Conservation (phyloP, 495 filamentous ascomycete genomes). For the Lichenothelia convexa region DNA sequence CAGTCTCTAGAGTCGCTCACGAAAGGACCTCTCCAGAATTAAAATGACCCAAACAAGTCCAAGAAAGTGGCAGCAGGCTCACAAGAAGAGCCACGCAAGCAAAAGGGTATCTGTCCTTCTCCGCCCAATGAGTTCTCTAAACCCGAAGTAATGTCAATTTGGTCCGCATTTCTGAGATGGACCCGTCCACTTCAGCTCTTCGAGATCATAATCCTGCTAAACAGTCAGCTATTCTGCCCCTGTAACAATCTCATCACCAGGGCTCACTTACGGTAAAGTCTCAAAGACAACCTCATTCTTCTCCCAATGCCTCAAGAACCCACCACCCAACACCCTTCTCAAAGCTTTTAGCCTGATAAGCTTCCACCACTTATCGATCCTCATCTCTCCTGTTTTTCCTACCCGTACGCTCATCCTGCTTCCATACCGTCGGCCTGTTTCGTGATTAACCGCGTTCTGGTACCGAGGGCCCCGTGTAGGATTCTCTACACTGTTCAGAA, state of each 20-base stretch:
- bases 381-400: constrained; percentile 49
- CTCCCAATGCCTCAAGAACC: constrained; percentile 65
- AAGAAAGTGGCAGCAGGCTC: no score
- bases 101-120: no score
- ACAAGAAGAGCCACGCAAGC: no score
- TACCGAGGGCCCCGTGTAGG: constrained; percentile 55
- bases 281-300: constrained; percentile 65
- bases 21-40: no score
- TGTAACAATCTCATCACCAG: not conserved
- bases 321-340: constrained; percentile 58
- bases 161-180: no score
- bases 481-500: constrained; percentile 67
- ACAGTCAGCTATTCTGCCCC: no score
- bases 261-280: constrained; percentile 35
- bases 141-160: no score
- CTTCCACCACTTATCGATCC: constrained; percentile 85
- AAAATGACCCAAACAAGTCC: no score
- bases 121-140: no score
- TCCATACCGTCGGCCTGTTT: constrained; percentile 55
- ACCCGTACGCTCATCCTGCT: constrained; percentile 62
- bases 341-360: constrained; percentile 58
- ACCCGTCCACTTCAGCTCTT: no score
- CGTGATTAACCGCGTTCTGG: constrained; percentile 51
- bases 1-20: no score
- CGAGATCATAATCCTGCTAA: no score